phyloP scores from a whole-genome alignment of 345 rosid genomes.

The Microcos paniculata region DNA sequence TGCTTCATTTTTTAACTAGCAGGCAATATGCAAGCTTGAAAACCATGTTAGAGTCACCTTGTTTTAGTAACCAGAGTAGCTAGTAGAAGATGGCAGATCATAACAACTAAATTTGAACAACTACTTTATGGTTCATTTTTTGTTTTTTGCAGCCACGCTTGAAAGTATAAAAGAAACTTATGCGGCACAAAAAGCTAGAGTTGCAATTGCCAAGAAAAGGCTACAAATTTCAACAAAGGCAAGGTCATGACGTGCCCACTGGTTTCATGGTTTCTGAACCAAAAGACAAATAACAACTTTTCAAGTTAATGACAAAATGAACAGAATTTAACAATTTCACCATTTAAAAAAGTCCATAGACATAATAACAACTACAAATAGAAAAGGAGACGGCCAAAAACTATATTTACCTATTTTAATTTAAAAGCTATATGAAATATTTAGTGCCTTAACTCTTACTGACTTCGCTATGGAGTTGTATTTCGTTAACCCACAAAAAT shows the following conservation, averaged over 20 bases:
- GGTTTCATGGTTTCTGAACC: slow-evolving; percentile 96
- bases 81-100: no score
- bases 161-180: slow-evolving; percentile 43
- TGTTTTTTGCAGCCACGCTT: background rate
- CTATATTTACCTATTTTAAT: background rate
- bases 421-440: background rate
- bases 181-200: slow-evolving; percentile 95
- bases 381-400: background rate
- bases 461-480: background rate
- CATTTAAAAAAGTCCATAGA: background rate
- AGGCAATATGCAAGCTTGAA: no score
- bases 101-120: no score
- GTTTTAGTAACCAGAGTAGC: no score
- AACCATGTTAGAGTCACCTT: no score
- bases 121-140: no score
- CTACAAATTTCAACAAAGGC: slow-evolving; percentile 97
- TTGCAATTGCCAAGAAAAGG: slow-evolving; percentile 74
- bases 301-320: background rate
- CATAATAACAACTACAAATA: background rate
- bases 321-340: slow-evolving; percentile 13
- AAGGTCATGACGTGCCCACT: slow-evolving; percentile 99
- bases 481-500: background rate
- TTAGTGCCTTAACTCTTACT: background rate
- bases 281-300: slow-evolving; percentile 12
- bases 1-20: no score